Evolutionary conservation across 1,139 yeast genomes (phyloP).

Genomic region (Magnusiomyces tetraspermus): DNA sequence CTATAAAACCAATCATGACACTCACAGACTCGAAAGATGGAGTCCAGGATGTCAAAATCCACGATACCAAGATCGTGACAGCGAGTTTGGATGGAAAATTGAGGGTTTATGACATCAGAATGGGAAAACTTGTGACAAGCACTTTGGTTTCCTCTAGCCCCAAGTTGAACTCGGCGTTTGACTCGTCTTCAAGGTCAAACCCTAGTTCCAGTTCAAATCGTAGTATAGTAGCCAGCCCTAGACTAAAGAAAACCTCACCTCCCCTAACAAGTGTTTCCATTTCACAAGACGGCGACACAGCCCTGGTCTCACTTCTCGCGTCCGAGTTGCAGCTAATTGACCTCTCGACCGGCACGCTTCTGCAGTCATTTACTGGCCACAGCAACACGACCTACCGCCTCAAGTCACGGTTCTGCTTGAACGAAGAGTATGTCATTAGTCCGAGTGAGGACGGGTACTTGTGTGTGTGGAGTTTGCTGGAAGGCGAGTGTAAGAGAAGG

Average conservation of each 20-base stretch:
- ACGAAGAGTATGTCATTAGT: slow-evolving; percentile 70
- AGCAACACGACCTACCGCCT: slow-evolving; percentile 24
- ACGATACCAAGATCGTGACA: slow-evolving; percentile 24
- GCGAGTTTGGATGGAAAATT: slow-evolving; percentile 33
- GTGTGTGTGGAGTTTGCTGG: slow-evolving; percentile 71
- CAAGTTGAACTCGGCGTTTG: too few species aligned
- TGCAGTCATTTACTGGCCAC: slow-evolving; percentile 28
- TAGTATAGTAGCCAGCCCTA: too few species aligned
- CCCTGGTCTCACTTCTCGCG: slow-evolving; percentile 27
- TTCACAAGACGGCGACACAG: slow-evolving; percentile 19
- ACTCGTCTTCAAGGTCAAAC: too few species aligned
- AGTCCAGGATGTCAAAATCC: slow-evolving; percentile 25
- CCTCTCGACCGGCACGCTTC: slow-evolving; percentile 21
- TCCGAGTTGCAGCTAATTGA: slow-evolving; percentile 26
- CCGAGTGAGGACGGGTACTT: slow-evolving; percentile 86
- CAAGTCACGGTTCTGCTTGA: slow-evolving; percentile 20
- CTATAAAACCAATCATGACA: slow-evolving; percentile 28
- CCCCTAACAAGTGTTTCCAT: slow-evolving; percentile 27
- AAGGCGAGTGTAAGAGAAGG: background rate
- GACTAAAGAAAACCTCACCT: too few species aligned
- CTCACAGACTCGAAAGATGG: slow-evolving; percentile 32
- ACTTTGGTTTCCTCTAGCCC: too few species aligned
- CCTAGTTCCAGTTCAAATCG: too few species aligned
- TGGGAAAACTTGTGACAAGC: slow-evolving; percentile 26
- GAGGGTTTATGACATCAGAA: slow-evolving; percentile 31